Base-by-base conservation (phyloP, 2,329 filamentous ascomycete species). In the Penicillium sp. region DNA sequence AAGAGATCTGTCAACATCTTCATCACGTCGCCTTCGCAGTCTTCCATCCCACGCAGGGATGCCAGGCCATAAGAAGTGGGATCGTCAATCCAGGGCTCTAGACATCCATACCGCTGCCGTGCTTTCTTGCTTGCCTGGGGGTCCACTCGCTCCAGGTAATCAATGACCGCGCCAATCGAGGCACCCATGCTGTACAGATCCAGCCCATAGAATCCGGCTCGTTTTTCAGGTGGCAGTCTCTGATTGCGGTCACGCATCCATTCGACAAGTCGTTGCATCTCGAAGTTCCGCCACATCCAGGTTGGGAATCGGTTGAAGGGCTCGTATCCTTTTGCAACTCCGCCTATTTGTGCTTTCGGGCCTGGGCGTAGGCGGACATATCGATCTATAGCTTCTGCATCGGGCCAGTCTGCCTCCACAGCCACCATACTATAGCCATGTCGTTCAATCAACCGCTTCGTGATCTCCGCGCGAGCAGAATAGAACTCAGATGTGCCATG, bases 401-500 rank as follows among this genome's bases (percentile, higher is more conserved):
- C 81, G 1, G 80, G 80, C 80, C 80, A 83, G 69, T 83, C 81
- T 18, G 76, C 79, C 64, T 83, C 80, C 7, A 81, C 70, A 21
- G 78, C 79, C 8, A 83, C 74, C 43, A 79, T 77, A 36, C 75
- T 81, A 68, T 80, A 82, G 47, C 79, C 79, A 59, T 83, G 80
- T 38, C 77, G 61, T 6, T 74, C 57, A 56, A 83, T 79, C 22
- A 83, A 69, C 43, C 75, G 74, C 55, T 81, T 77, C 1, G 80
- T 83, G 45, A 83, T 80, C 38, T 77, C 76, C 14, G 79, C 78
- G 13, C 81, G 77, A 3, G 79, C 80, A 27, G 68, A 56, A 61
- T 83, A 83, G 71, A 83, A 83, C 54, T 83, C 81, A 0, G 81
- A 83, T 3, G 81, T 83, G 27, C 81, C 81, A 64, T 83, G 81